phyloP scores from a whole-genome alignment of 495 filamentous ascomycete species.

The Podospora anserina region DNA sequence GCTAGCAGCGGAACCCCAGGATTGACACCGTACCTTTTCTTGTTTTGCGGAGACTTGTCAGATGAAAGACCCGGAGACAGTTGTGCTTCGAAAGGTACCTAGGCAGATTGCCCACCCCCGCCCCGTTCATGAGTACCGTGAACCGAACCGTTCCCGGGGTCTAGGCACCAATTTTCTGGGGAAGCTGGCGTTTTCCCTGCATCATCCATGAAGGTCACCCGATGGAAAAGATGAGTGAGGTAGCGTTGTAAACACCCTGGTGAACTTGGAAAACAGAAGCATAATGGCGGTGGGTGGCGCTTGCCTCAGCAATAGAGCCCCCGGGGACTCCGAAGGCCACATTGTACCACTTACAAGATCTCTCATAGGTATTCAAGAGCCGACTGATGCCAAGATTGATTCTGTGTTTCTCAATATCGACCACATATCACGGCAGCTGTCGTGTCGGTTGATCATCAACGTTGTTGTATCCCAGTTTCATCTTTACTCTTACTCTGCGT shows the following conservation, averaged over 20 bases:
- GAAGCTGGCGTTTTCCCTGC: not conserved
- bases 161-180: not conserved
- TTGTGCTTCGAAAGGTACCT: not conserved
- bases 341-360: not conserved
- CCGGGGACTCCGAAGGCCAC: not conserved
- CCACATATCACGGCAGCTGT: not conserved
- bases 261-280: not conserved
- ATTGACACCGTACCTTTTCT: not conserved
- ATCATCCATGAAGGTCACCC: not conserved
- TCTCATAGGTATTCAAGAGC: not conserved
- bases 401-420: not conserved
- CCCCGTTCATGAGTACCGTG: not conserved
- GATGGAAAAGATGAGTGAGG: not conserved
- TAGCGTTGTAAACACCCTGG: too few relatives aligned
- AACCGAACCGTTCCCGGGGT: not conserved
- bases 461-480: not conserved
- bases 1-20: conserved; percentile 1
- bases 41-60: not conserved
- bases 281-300: not conserved
- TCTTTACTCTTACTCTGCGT: not conserved
- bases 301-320: not conserved
- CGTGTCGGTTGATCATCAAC: not conserved
- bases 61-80: not conserved
- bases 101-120: not conserved
- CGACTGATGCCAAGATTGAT: not conserved